These are phyloP conservation scores for Cordyceps fumosorosea DNA, from an alignment of 2,329 filamentous ascomycete genomes.

Conservation along the genomic window DNA sequence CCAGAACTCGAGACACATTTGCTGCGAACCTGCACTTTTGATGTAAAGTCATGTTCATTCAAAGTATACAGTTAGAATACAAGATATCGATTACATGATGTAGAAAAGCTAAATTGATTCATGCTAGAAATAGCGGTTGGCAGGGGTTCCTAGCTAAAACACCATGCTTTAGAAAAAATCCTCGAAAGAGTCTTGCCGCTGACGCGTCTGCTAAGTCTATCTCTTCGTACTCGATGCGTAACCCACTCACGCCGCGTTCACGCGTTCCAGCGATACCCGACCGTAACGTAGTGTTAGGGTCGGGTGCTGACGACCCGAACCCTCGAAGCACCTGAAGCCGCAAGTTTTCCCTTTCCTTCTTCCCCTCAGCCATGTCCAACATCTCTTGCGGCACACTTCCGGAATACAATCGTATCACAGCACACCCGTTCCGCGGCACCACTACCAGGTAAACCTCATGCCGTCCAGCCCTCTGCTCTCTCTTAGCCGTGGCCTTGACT, in stretches of 20 bases:
- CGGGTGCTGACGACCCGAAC: background rate
- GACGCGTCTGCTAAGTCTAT: background rate
- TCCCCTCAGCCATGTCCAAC: background rate
- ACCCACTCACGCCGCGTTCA: background rate
- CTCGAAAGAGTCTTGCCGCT: background rate
- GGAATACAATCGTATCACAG: background rate
- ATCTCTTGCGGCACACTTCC: background rate
- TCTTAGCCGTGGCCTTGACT: no score
- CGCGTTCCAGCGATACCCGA: no score
- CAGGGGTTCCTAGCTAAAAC: no score
- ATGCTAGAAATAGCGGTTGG: no score
- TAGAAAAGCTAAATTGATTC: no score
- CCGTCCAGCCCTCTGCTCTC: background rate
- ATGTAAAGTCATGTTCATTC: no score
- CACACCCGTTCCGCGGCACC: background rate
- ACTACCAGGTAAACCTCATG: background rate
- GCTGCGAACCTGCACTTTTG: no score
- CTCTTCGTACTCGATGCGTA: background rate
- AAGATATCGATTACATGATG: no score
- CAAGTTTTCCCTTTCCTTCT: background rate
- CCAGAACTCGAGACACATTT: no score
- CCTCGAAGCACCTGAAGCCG: background rate
- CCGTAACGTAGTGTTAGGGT: background rate
- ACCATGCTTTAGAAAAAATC: background rate
- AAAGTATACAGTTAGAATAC: no score